Conservation (phyloP, 2,329 filamentous ascomycete genomes). For the Sarocladium kiliense region DNA sequence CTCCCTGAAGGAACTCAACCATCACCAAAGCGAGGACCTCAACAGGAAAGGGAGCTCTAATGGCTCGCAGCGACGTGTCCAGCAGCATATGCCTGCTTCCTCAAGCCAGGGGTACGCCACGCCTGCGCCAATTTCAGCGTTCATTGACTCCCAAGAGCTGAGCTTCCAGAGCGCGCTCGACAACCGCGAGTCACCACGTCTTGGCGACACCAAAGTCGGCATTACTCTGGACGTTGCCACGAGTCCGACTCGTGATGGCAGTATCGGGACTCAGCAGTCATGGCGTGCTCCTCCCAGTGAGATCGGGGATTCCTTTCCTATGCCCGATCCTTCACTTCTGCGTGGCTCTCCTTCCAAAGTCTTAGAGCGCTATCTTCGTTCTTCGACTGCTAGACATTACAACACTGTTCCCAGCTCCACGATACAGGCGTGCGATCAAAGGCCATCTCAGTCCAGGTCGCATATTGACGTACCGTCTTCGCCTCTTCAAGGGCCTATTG, state of each 20-base stretch:
- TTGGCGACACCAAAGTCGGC: conserved; percentile 11
- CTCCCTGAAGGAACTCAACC: background rate
- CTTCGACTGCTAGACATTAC: background rate
- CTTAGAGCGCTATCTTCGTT: conserved; percentile 39
- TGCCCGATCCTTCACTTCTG: conserved; percentile 24
- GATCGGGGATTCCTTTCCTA: conserved; percentile 50
- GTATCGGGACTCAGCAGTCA: conserved; percentile 25
- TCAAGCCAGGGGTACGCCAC: conserved; percentile 13
- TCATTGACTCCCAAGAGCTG: conserved; percentile 31
- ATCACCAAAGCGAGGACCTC: background rate
- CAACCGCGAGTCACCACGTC: conserved; percentile 32
- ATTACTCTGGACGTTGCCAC: background rate
- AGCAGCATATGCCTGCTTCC: conserved; percentile 9
- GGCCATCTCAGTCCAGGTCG: background rate
- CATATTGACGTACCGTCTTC: background rate
- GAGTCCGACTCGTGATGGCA: background rate
- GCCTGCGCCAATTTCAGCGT: conserved; percentile 9
- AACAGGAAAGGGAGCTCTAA: background rate
- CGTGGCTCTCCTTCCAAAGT: conserved; percentile 42
- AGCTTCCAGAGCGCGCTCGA: conserved; percentile 42
- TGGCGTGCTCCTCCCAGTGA: conserved; percentile 43
- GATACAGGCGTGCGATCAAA: background rate
- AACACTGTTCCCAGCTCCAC: background rate
- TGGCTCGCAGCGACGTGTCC: conserved; percentile 8
- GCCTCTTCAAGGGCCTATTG: background rate